Evolutionary conservation across 1,139 yeast species (phyloP).

Genomic region (Taphrina pruni): DNA sequence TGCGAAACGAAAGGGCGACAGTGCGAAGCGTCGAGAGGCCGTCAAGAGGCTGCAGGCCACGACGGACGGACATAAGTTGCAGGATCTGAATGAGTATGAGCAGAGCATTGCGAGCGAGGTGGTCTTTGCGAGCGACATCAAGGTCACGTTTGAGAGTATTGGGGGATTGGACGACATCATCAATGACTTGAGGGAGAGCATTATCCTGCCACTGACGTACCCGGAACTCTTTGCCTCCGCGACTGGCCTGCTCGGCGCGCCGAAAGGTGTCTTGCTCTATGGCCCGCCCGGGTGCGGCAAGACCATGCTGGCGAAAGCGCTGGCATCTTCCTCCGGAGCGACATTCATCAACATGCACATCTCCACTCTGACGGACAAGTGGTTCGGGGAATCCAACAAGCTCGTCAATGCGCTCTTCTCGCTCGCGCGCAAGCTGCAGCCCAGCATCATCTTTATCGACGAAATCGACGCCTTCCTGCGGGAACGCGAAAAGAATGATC

Average conservation of each 20-base stretch:
- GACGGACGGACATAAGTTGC: slow-evolving; percentile 27
- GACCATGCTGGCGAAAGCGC: slow-evolving; percentile 95
- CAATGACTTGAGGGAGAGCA: slow-evolving; percentile 84
- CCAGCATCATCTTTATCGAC: slow-evolving; percentile 93
- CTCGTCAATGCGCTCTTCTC: slow-evolving; percentile 92
- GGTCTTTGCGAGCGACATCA: slow-evolving; percentile 81
- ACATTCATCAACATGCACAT: slow-evolving; percentile 88
- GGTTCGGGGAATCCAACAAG: slow-evolving; percentile 97
- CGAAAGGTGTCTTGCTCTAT: slow-evolving; percentile 88
- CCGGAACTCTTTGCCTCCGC: slow-evolving; percentile 55
- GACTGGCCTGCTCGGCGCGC: slow-evolving; percentile 76
- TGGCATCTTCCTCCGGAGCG: slow-evolving; percentile 91
- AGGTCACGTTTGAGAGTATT: slow-evolving; percentile 71
- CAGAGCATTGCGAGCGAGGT: slow-evolving; percentile 74
- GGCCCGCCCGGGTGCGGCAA: slow-evolving; percentile 99
- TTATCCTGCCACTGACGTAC: slow-evolving; percentile 78
- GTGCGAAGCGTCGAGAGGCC: slow-evolving; percentile 35
- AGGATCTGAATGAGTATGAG: slow-evolving; percentile 74
- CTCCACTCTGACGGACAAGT: slow-evolving; percentile 95
- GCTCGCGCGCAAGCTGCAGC: slow-evolving; percentile 85
- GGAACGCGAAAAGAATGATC: slow-evolving; percentile 78
- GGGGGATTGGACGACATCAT: slow-evolving; percentile 87
- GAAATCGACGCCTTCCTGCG: slow-evolving; percentile 94
- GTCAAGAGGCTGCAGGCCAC: slow-evolving; percentile 33
- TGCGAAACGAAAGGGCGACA: slow-evolving; percentile 19